A percentile compares a stretch with the other conserved stretches of the same genome.
Conservation (phyloP, 768 basidiomycete species). For the Pholiota microspora region DNA sequence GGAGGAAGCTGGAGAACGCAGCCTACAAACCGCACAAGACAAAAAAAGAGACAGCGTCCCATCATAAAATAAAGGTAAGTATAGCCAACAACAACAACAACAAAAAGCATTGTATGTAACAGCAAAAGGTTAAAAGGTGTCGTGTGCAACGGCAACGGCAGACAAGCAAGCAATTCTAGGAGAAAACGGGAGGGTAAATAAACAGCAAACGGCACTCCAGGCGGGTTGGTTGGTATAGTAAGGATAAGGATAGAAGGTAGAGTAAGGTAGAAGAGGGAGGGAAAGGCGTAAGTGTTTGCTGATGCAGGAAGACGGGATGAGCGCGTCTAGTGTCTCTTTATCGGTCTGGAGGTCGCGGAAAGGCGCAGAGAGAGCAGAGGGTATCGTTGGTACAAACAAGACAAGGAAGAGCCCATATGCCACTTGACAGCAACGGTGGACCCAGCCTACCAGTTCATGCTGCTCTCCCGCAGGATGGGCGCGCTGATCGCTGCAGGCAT, state of each 20-base stretch:
- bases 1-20: no score
- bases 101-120: background rate
- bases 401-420: background rate
- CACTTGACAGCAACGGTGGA: background rate
- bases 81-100: background rate
- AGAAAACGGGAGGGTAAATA: background rate
- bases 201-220: background rate
- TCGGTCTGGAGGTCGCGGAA: background rate
- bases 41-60: background rate
- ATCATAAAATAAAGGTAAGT: background rate
- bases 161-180: no score
- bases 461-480: slow-evolving; percentile 78
- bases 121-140: no score
- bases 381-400: background rate
- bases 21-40: background rate
- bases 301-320: background rate
- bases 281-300: background rate
- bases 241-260: no score
- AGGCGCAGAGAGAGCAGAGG: background rate
- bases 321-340: background rate
- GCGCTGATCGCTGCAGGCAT: slow-evolving; percentile 66
- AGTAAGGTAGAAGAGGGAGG: background rate
- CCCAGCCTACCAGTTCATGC: slow-evolving; percentile 70
- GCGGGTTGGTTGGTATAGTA: no score
- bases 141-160: no score